phyloP scores from a whole-genome alignment of 306 rosid genomes.

The Vigna unguiculata region DNA sequence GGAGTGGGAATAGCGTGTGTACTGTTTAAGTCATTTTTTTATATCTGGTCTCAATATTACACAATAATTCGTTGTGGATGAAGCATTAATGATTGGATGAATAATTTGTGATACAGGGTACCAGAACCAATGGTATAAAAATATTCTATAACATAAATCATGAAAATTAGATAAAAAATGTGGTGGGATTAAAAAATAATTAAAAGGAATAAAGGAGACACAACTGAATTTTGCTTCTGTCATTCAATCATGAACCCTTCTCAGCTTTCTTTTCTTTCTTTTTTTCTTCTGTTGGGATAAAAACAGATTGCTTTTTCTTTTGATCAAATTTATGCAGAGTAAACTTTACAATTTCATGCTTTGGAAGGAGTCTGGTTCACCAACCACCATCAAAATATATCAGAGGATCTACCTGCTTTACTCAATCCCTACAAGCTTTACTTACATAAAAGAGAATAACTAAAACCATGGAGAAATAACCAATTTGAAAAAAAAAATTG shows the following conservation, averaged over 20 bases:
- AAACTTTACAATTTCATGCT: slow-evolving; percentile 16
- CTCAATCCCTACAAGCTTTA: neutral
- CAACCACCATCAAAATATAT: slow-evolving; percentile 25
- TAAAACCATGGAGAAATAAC: too few species aligned
- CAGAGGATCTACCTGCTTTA: neutral
- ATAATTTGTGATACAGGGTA: slow-evolving; percentile 18
- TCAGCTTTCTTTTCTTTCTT: neutral
- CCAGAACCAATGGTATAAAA: slow-evolving; percentile 8
- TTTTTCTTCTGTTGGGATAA: slow-evolving; percentile 3
- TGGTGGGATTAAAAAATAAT: neutral
- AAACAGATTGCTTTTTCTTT: slow-evolving; percentile 23
- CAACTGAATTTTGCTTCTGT: slow-evolving; percentile 24
- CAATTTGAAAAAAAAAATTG: too few species aligned
- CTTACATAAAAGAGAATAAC: neutral
- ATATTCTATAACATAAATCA: neutral
- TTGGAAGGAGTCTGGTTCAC: neutral
- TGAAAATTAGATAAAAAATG: slow-evolving; percentile 22
- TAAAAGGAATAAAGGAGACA: slow-evolving; percentile 38
- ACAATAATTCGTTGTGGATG: slow-evolving; percentile 28
- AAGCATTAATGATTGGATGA: slow-evolving; percentile 26
- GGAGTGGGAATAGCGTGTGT: neutral
- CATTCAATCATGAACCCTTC: slow-evolving; percentile 6
- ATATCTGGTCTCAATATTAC: slow-evolving; percentile 6
- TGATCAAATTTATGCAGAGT: slow-evolving; percentile 7
- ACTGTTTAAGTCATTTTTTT: neutral